Base-by-base conservation (phyloP, 768 basidiomycete genomes). In the Russula abietina region DNA sequence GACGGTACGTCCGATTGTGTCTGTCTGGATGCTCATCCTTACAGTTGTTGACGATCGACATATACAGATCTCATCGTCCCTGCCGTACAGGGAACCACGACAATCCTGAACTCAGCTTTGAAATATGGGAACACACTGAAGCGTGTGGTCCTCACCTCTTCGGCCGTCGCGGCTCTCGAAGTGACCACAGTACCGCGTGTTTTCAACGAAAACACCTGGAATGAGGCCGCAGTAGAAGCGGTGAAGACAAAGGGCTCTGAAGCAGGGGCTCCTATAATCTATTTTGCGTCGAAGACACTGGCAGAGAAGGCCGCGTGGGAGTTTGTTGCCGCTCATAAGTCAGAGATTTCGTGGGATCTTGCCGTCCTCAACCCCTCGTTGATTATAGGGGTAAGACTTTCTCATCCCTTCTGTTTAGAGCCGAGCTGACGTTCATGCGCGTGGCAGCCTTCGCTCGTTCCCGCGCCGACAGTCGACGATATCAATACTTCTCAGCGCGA, bases 21-120 rank as follows among this genome's bases (percentile, higher is more conserved):
- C 0, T 39, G 14, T 7, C 24, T 28, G 6, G 14, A 55, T n/a
- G 3, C 1, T 5, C 17, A 4, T 1, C 33, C 22, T 4, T 48
- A 12, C 4, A 36, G 11, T 36, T 14, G n/a, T 61, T 55, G 11
- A 8, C 4, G 45, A 28, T 48, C 52, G 19, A 45, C 30, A 19
- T 16, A 19, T 39, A 14, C 48, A 86, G 85, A 88, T 63, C 68
- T 89, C 43, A 83, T 90, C 65, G 72, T 71, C 19, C 91, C 91
- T 6, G 91, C 91, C 28, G 81, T 92, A 4, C 74, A 82, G 3
- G 90, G 91, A 1, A 92, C 90, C 0, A 68, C 81, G 1, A 78
- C 83, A 7, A 76, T 92, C 16, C 74, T 93, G 28, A 74, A 82
- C 63, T 83, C 83, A 49, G 79, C 83, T 10, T 70, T 80, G 59